These are phyloP conservation scores for Metrosideros polymorpha DNA, from an alignment of 441 rosid genomes.

Conservation along the genomic window DNA sequence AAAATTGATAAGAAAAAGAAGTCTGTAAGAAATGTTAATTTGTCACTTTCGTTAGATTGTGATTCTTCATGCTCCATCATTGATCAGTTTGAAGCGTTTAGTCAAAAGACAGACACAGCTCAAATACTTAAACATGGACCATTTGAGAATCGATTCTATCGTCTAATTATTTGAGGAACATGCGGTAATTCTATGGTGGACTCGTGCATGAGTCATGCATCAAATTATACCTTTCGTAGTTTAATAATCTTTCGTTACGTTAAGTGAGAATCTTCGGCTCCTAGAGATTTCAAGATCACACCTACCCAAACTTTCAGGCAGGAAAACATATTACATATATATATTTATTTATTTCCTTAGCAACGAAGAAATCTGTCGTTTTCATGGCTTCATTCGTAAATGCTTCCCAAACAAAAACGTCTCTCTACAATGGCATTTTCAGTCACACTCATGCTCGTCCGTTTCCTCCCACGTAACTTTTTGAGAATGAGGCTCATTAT, in stretches of 20 bases:
- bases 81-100: neutral
- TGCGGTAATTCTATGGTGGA: neutral
- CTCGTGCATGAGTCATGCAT: neutral
- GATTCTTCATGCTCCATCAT: neutral
- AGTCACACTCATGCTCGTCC: neutral
- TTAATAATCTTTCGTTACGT: neutral
- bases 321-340: neutral
- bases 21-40: neutral
- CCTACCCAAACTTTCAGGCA: neutral
- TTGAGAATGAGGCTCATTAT: neutral
- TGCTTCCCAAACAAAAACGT: neutral
- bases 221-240: neutral
- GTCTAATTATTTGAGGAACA: neutral
- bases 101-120: neutral
- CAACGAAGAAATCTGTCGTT: neutral
- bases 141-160: neutral
- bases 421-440: neutral
- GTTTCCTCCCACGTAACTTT: neutral
- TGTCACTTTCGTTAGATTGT: neutral
- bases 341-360: neutral
- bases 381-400: neutral
- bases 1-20: neutral
- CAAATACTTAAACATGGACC: neutral
- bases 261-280: neutral
- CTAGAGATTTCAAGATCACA: neutral